Percentiles rank a stretch among this genome's conserved stretches.
Conservation (phyloP, 495 filamentous ascomycete species). For the Delitschia confertaspora region DNA sequence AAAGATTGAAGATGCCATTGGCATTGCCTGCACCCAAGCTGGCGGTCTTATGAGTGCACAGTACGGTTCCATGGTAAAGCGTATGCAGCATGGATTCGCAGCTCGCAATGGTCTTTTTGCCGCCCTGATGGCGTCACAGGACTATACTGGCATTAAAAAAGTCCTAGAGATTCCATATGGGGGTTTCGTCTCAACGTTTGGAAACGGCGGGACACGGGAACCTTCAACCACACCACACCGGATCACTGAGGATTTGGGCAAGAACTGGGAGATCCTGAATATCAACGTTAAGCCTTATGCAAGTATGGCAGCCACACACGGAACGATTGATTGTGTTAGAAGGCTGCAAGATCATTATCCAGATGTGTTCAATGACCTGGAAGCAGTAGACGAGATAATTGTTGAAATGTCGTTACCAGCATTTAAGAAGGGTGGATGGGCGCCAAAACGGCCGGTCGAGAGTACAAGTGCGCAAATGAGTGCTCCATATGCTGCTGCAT, state of each 20-base stretch:
- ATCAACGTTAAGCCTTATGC: conserved; percentile 40
- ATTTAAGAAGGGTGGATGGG: conserved; percentile 38
- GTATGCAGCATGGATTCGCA: conserved; percentile 43
- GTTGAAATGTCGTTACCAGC: conserved; percentile 32
- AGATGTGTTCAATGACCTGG: conserved; percentile 20
- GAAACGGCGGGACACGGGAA: conserved; percentile 30
- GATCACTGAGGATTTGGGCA: conserved; percentile 34
- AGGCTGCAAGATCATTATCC: conserved; percentile 29
- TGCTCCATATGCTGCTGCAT: conserved; percentile 36
- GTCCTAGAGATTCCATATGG: conserved; percentile 40
- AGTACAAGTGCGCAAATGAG: conserved; percentile 41
- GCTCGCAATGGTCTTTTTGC: conserved; percentile 40
- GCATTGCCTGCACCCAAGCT: conserved; percentile 18
- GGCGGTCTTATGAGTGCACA: conserved; percentile 41
- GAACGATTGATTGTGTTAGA: conserved; percentile 31
- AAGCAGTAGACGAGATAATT: conserved; percentile 26
- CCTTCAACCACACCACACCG: conserved; percentile 31
- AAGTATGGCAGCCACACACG: conserved; percentile 35
- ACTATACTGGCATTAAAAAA: conserved; percentile 41
- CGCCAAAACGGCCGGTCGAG: conserved; percentile 33
- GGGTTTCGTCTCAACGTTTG: conserved; percentile 38
- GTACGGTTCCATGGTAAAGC: conserved; percentile 39
- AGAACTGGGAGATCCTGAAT: conserved; percentile 35
- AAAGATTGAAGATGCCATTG: conserved; percentile 29
- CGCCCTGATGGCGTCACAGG: conserved; percentile 34